These are phyloP conservation scores for Phycomyces blakesleeanus DNA, from an alignment of 192 early-diverging fungal species.

Conservation along the genomic window DNA sequence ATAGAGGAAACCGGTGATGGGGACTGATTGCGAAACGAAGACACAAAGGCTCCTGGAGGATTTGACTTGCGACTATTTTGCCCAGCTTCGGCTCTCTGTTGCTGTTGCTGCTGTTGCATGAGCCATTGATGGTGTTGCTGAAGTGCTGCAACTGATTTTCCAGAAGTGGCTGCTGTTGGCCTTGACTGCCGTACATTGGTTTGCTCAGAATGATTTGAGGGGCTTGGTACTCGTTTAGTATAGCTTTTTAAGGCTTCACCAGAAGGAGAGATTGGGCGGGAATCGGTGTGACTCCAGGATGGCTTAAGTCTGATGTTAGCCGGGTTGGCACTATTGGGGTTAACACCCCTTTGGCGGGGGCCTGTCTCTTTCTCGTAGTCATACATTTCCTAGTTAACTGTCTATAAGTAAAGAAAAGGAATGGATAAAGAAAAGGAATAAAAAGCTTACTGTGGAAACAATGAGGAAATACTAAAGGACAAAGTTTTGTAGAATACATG, in stretches of 20 bases:
- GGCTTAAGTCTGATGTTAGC: neutral
- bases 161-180: neutral
- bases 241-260: neutral
- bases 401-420: no score
- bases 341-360: neutral
- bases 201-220: neutral
- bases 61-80: neutral
- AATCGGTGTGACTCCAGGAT: neutral
- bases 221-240: neutral
- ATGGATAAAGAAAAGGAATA: no score
- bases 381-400: no score
- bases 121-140: constrained; percentile 28
- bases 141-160: constrained; percentile 25
- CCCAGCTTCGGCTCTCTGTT: neutral
- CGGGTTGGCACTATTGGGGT: no score
- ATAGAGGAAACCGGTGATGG: neutral
- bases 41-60: neutral
- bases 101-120: constrained; percentile 19
- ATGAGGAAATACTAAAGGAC: no score
- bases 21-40: neutral
- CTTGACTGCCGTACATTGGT: neutral
- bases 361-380: neutral
- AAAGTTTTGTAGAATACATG: no score
- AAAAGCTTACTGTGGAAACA: no score
- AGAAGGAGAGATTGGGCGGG: neutral